A percentile compares a stretch with the other conserved stretches of the same genome.
These are phyloP conservation scores for Lachnum nothofagi DNA, from an alignment of 2,329 filamentous ascomycete genomes.

Conservation along the genomic window DNA sequence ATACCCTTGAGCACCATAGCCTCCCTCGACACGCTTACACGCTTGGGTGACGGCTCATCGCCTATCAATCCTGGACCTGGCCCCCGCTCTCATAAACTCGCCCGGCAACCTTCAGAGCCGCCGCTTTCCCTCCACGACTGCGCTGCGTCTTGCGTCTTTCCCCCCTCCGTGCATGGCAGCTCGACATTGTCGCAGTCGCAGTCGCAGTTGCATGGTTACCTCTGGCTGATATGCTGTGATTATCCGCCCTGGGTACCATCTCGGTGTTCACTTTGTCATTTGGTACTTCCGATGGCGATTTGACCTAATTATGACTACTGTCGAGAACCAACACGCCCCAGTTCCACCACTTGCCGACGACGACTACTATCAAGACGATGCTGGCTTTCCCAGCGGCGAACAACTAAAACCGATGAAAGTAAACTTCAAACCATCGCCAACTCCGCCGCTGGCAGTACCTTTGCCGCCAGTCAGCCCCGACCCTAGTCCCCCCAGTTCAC, in stretches of 20 bases:
- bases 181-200: background rate
- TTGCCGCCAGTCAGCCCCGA: constrained; percentile 41
- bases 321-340: constrained; percentile 15
- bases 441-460: constrained; percentile 44
- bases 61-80: no score
- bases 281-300: constrained; percentile 22
- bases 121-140: constrained; percentile 1
- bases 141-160: background rate
- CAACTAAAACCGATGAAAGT: constrained; percentile 38
- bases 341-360: constrained; percentile 23
- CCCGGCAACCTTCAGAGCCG: background rate
- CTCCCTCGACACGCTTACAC: no score
- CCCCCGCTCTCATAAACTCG: no score
- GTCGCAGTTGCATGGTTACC: constrained; percentile 14
- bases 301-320: constrained; percentile 24
- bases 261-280: constrained; percentile 11
- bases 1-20: no score
- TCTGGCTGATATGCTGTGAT: constrained; percentile 22
- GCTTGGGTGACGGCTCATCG: no score
- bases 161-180: constrained; percentile 1
- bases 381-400: constrained; percentile 39
- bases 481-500: constrained; percentile 30
- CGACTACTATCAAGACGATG: constrained; percentile 46
- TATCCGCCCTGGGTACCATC: constrained; percentile 12
- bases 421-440: constrained; percentile 47